phyloP scores from a whole-genome alignment of 441 rosid genomes.

The Kokia cookei region DNA sequence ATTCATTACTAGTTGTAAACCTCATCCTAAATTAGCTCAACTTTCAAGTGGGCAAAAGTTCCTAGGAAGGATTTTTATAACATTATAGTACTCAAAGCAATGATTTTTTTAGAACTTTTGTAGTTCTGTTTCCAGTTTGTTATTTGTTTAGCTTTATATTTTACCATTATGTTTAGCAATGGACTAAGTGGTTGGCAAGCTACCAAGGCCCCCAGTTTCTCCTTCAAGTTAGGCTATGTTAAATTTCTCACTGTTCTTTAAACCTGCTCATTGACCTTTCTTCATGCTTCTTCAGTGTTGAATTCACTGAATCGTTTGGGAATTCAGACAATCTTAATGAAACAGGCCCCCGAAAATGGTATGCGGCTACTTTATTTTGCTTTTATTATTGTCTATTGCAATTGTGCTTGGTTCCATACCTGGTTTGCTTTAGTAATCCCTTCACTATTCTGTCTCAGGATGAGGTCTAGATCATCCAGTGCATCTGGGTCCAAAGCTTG shows the following conservation, averaged over 20 bases:
- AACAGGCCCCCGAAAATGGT: constrained; percentile 40
- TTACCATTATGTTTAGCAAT: not conserved
- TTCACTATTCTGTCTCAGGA: constrained; percentile 23
- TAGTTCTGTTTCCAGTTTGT: not conserved
- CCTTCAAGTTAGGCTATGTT: not conserved
- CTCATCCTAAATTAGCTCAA: not conserved
- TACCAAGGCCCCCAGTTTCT: not conserved
- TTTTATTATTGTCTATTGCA: not conserved
- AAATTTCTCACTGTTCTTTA: not conserved
- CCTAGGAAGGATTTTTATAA: not conserved
- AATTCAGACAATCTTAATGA: constrained; percentile 37
- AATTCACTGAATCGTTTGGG: constrained; percentile 39
- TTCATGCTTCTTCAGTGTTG: constrained; percentile 18
- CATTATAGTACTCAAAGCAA: not conserved
- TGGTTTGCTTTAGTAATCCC: not conserved
- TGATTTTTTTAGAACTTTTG: not conserved
- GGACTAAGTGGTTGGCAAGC: not conserved
- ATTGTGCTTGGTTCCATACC: not conserved
- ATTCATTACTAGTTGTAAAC: not conserved
- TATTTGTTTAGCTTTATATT: not conserved
- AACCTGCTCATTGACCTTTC: not conserved
- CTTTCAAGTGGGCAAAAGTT: not conserved
- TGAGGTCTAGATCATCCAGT: constrained; percentile 32
- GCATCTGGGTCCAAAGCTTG: constrained; percentile 61
- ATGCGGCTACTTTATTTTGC: not conserved